Percentiles rank a stretch among this genome's conserved stretches.
These are phyloP conservation scores for Huntiella bhutanensis DNA, from an alignment of 2,329 filamentous ascomycete genomes.

Conservation along the genomic window DNA sequence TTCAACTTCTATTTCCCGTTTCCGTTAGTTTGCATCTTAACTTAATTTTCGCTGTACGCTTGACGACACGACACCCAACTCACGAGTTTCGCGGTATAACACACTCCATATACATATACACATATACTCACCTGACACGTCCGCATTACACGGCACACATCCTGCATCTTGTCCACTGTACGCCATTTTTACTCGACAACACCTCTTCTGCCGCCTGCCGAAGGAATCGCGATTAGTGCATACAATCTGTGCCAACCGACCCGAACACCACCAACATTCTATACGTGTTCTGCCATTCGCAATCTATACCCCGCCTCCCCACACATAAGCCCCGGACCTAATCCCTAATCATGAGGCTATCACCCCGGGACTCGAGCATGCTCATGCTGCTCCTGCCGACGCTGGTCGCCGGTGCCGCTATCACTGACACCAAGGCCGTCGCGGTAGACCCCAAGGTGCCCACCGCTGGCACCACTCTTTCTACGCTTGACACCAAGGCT, in stretches of 20 bases:
- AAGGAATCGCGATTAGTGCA: background rate
- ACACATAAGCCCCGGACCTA: background rate
- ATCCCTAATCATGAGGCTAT: constrained; percentile 9
- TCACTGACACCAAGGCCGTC: constrained; percentile 3
- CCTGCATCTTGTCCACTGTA: background rate
- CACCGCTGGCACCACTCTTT: background rate
- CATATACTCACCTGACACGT: background rate
- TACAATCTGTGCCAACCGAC: background rate
- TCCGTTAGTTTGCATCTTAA: constrained; percentile 5
- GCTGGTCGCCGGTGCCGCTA: constrained; percentile 8
- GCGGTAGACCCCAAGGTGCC: background rate
- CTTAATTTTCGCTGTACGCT: background rate
- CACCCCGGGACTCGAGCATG: constrained; percentile 8
- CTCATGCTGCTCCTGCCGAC: constrained; percentile 10
- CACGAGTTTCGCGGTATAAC: too few species aligned
- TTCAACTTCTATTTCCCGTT: background rate
- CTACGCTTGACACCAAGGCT: constrained; percentile 6
- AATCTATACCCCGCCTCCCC: background rate
- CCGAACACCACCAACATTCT: background rate
- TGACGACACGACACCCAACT: constrained; percentile 1
- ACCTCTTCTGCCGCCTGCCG: background rate
- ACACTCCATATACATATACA: too few species aligned
- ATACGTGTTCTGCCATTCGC: background rate
- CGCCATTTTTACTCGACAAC: background rate
- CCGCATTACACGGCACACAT: background rate